Evolutionary conservation across 2,329 filamentous ascomycete species (phyloP).

Genomic region (Aspergillus aculeatus): DNA sequence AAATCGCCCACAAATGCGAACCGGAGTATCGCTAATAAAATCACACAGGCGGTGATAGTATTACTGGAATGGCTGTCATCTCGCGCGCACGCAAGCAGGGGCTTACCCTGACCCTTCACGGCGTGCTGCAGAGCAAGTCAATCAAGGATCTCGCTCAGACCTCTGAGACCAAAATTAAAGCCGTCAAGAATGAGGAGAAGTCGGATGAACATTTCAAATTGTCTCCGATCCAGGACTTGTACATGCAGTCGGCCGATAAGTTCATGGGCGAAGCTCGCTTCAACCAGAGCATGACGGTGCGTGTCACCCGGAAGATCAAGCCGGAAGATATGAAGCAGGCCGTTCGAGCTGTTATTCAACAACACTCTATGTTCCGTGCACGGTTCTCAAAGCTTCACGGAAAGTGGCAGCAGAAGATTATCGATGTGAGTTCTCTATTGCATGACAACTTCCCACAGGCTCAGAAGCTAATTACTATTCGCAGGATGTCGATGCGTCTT

Average conservation of each 20-base stretch:
- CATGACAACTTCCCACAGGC: not conserved
- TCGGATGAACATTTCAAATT: slow-evolving; percentile 29
- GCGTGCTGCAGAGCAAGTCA: slow-evolving; percentile 35
- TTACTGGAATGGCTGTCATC: slow-evolving; percentile 41
- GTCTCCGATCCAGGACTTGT: slow-evolving; percentile 37
- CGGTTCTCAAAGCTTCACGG: slow-evolving; percentile 26
- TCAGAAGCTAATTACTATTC: slow-evolving; percentile 12
- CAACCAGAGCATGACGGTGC: slow-evolving; percentile 37
- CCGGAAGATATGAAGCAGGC: slow-evolving; percentile 26
- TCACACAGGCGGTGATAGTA: slow-evolving; percentile 38
- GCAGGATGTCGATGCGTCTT: slow-evolving; percentile 33
- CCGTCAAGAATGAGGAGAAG: slow-evolving; percentile 25
- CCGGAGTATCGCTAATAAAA: slow-evolving; percentile 11
- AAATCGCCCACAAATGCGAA: not conserved
- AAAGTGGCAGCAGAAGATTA: slow-evolving; percentile 30
- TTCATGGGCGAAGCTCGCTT: slow-evolving; percentile 29
- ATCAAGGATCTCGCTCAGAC: slow-evolving; percentile 31
- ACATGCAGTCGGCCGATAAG: slow-evolving; percentile 25
- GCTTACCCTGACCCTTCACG: slow-evolving; percentile 33
- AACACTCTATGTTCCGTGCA: slow-evolving; percentile 38
- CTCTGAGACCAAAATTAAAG: slow-evolving; percentile 19
- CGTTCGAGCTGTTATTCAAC: slow-evolving; percentile 30
- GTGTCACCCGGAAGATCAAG: slow-evolving; percentile 27
- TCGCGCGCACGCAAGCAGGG: slow-evolving; percentile 38
- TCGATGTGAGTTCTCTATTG: slow-evolving; percentile 19